Evolutionary conservation across 805 yeast genomes (phyloP).

Genomic region (Yamadazyma kitorensis): DNA sequence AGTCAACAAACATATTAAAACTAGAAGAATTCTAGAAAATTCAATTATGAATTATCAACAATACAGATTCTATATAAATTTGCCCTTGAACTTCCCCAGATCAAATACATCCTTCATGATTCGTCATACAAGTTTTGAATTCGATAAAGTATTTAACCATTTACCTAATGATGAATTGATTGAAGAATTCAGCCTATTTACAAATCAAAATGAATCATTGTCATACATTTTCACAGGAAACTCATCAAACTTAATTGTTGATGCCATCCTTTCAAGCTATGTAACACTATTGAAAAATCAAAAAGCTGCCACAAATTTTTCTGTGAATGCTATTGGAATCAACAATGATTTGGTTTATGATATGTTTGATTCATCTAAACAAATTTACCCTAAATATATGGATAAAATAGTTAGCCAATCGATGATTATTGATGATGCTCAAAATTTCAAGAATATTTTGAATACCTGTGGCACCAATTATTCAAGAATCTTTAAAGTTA

Average conservation of each 20-base stretch:
- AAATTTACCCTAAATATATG: not conserved
- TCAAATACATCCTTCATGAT: conserved; percentile 8
- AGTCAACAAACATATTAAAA: conserved; percentile 30
- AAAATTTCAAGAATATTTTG: conserved; percentile 9
- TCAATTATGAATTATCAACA: conserved; percentile 39
- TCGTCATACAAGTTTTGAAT: conserved; percentile 2
- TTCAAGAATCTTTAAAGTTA: too few relatives aligned
- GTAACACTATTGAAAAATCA: not conserved
- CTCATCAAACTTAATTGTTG: not conserved
- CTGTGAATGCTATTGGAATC: conserved; percentile 11
- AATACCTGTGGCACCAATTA: not conserved
- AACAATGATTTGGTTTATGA: conserved; percentile 4
- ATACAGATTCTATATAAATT: conserved; percentile 22
- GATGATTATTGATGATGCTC: conserved; percentile 13
- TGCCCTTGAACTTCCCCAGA: conserved; percentile 3
- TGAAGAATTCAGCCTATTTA: conserved; percentile 21
- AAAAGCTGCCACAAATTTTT: not conserved
- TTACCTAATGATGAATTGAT: conserved; percentile 11
- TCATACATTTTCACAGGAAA: conserved; percentile 6
- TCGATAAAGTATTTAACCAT: conserved; percentile 18
- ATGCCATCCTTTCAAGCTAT: not conserved
- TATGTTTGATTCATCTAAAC: conserved; percentile 10
- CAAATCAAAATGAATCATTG: conserved; percentile 1
- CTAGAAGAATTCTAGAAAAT: conserved; percentile 47
- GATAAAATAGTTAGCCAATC: conserved; percentile 7